phyloP scores from a whole-genome alignment of 164 flowering plant species.

The Malania oleifera region DNA sequence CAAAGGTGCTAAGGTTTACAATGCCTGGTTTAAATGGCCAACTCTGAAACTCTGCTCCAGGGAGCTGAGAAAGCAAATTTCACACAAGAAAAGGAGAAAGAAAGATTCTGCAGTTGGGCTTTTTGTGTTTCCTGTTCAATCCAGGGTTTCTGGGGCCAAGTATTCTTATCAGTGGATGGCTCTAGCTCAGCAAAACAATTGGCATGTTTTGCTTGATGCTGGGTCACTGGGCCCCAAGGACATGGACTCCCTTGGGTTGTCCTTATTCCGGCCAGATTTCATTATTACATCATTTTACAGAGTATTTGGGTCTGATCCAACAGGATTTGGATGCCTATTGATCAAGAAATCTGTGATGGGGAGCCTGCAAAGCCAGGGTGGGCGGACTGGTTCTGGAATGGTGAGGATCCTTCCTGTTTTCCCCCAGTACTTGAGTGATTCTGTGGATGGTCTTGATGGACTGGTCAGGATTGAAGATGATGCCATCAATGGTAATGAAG shows the following conservation, averaged over 20 bases:
- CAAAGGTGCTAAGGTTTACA: constrained; percentile 54
- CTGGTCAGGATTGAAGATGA: constrained; percentile 43
- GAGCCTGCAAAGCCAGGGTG: constrained; percentile 56
- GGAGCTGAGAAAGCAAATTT: constrained; percentile 56
- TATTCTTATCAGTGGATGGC: constrained; percentile 93
- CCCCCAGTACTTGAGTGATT: constrained; percentile 61
- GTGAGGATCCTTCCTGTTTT: constrained; percentile 60
- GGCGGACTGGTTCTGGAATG: constrained; percentile 63
- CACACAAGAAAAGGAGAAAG: constrained; percentile 59
- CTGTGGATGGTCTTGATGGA: constrained; percentile 48
- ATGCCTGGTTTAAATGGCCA: constrained; percentile 81
- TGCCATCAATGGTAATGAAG: constrained; percentile 35
- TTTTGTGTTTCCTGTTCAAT: constrained; percentile 89
- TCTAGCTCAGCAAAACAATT: constrained; percentile 76
- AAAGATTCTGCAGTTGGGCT: constrained; percentile 61
- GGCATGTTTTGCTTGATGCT: constrained; percentile 94
- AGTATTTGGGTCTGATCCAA: constrained; percentile 82
- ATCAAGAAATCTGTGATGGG: constrained; percentile 82
- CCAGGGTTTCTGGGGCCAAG: constrained; percentile 71
- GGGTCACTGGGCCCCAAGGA: constrained; percentile 86
- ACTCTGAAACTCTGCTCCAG: constrained; percentile 70
- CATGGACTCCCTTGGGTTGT: constrained; percentile 89
- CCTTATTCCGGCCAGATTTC: constrained; percentile 82
- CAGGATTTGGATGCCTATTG: constrained; percentile 85
- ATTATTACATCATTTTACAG: constrained; percentile 77